Evolutionary conservation across 1,284 basidiomycete species (phyloP).

Genomic region (Malassezia arunalokei): DNA sequence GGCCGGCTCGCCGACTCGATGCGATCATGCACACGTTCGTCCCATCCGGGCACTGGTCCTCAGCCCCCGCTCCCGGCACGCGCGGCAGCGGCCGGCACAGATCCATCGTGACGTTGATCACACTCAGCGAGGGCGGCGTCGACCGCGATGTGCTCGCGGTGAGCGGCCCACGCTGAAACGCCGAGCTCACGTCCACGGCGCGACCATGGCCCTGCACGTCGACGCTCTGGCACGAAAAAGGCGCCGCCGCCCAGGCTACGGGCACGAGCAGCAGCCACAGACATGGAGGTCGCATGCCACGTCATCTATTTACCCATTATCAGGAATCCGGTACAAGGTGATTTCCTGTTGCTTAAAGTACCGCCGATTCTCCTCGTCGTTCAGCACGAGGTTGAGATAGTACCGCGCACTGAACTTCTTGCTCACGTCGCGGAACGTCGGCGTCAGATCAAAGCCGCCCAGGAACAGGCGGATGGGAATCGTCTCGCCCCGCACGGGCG

Average conservation of each 20-base stretch:
- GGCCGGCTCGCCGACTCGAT: not conserved
- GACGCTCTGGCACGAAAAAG: not conserved
- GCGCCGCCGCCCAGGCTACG: not conserved
- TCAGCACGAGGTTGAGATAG: constrained; percentile 80
- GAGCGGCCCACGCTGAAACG: not conserved
- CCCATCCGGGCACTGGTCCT: constrained; percentile 1
- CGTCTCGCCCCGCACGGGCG: constrained; percentile 76
- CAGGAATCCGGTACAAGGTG: constrained; percentile 32
- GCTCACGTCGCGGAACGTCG: constrained; percentile 96
- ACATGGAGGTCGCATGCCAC: not conserved
- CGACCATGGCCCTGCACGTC: not conserved
- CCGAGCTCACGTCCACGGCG: not conserved
- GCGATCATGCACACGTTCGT: constrained; percentile 5
- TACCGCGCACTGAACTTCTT: constrained; percentile 97
- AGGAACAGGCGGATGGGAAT: constrained; percentile 96
- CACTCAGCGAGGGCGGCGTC: constrained; percentile 20
- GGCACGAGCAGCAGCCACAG: not conserved
- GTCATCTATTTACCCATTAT: constrained; percentile 5
- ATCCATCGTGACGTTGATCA: constrained; percentile 15
- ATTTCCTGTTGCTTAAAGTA: constrained; percentile 62
- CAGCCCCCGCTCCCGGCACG: not conserved
- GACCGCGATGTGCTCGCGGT: not conserved
- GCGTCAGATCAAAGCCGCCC: constrained; percentile 93
- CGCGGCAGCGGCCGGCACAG: constrained; percentile 5
- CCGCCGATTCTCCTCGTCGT: constrained; percentile 90